phyloP scores from a whole-genome alignment of 2,329 filamentous ascomycete genomes.

The Fusarium sp. region DNA sequence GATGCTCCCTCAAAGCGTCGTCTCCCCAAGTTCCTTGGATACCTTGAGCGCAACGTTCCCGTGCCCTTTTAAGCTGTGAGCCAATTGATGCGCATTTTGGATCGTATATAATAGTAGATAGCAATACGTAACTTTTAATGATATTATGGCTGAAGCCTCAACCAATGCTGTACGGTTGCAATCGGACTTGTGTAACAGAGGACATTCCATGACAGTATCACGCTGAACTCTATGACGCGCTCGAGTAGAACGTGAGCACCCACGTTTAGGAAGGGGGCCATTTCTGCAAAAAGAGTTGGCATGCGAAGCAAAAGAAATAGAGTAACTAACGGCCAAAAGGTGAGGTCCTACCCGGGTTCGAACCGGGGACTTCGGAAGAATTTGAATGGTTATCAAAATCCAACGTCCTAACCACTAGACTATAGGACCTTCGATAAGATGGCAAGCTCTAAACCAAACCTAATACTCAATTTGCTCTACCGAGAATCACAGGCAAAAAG shows the following conservation, averaged over 20 bases:
- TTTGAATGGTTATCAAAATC: slow-evolving; percentile 17
- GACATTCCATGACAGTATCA: not conserved
- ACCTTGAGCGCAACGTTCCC: slow-evolving; percentile 58
- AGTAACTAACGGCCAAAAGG: not conserved
- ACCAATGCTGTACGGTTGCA: not conserved
- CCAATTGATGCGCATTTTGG: not conserved
- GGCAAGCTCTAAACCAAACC: accelerated
- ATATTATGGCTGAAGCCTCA: not conserved
- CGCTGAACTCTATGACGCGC: not conserved
- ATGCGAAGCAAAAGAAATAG: no score
- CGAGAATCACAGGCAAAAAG: not conserved
- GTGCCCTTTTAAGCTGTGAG: slow-evolving; percentile 40
- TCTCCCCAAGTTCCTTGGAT: slow-evolving; percentile 63
- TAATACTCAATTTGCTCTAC: accelerated
- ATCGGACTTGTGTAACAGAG: not conserved
- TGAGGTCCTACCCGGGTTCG: slow-evolving; percentile 30
- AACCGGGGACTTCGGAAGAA: slow-evolving; percentile 25
- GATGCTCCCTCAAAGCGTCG: slow-evolving; percentile 59
- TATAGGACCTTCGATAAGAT: not conserved
- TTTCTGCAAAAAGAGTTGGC: not conserved
- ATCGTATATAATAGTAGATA: not conserved
- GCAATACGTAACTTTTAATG: slow-evolving; percentile 4
- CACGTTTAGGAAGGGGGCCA: not conserved
- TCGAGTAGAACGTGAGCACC: not conserved
- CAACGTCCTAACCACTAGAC: slow-evolving; percentile 32